Evolutionary conservation across 768 basidiomycete species (phyloP).

Genomic region (Panaeolus cyanescens): DNA sequence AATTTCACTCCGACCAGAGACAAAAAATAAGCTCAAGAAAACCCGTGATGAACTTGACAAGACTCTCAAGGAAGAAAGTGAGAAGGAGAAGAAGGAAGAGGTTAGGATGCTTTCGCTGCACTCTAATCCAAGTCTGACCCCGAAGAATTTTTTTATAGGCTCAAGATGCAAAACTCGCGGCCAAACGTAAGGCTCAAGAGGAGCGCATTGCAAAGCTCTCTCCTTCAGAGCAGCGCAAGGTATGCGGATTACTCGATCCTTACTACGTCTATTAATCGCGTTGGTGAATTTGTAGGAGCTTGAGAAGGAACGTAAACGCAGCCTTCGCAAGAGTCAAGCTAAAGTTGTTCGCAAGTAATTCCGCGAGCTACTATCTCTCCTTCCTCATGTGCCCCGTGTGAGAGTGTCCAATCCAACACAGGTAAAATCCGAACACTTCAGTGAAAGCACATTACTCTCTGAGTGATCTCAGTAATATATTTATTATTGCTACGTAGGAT

Average conservation of each 20-base stretch:
- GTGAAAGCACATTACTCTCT: conserved; percentile 8
- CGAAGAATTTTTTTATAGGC: conserved; percentile 37
- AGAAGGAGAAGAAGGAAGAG: conserved; percentile 72
- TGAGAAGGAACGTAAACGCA: conserved; percentile 78
- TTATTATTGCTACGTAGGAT: conserved; percentile 17
- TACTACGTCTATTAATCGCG: not conserved
- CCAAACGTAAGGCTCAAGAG: conserved; percentile 73
- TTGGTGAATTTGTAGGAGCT: conserved; percentile 31
- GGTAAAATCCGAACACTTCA: not conserved
- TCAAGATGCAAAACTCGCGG: conserved; percentile 68
- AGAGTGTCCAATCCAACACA: not conserved
- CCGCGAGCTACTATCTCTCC: not conserved
- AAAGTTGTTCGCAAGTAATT: conserved; percentile 58
- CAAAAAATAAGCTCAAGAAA: conserved; percentile 74
- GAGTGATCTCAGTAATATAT: conserved; percentile 13
- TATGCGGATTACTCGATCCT: conserved; percentile 19
- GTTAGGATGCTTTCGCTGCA: conserved; percentile 29
- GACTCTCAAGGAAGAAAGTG: conserved; percentile 65
- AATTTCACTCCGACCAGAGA: conserved; percentile 76
- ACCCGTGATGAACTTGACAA: conserved; percentile 72
- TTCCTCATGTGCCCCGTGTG: not conserved
- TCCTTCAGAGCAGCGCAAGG: conserved; percentile 84
- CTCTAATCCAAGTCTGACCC: not conserved
- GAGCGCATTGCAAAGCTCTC: conserved; percentile 74
- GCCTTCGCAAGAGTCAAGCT: conserved; percentile 68